Evolutionary conservation across 345 rosid species (phyloP), one percentile per base, ranked within the genome.

Genomic region (Salix brachista): DNA sequence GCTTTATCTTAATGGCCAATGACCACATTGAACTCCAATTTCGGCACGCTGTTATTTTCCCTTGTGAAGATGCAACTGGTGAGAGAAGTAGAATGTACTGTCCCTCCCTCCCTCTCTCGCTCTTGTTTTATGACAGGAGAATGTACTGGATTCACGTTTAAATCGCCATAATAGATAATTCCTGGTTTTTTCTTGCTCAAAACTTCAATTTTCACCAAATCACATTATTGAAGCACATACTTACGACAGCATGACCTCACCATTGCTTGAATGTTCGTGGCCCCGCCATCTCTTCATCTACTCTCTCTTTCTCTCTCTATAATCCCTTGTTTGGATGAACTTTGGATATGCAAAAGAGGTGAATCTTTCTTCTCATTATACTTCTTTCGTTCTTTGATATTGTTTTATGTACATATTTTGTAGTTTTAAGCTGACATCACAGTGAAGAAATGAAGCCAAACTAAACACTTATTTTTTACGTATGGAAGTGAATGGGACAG

Each of bases 131-230:
- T 39, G 13, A 39, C 34, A 4, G 16, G 19, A 52, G 13, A 21
- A 70, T 50, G 39, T 9, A 56, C 8, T 36, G 4, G 2, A 46
- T 8, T 11, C 28, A 13, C 4, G 32, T 32, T 21, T 5, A 9
- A 61, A 44, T 21, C 21, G n/a, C n/a, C 6, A 66, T 17, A 62
- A 70, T 70, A 60, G 70, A 41, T 77, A 69, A 69, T 70, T 44
- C 42, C 70, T 77, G 70, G 64, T 46, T 67, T 58, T 75, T 68
- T 56, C 58, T 76, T 41, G 54, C 60, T 76, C 19, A 76, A 68
- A 19, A 56, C 26, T 8, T 25, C 62, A 28, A 54, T 37, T 67
- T 23, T 75, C 34, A 34, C 50, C 34, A 50, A 50, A 5, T 37
- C 7, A 50, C 61, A 12, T 4, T 2, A 19, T 26, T 50, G 19